Evolutionary conservation across 2,329 filamentous ascomycete genomes (phyloP).

Genomic region (Aspergillus japonicus): DNA sequence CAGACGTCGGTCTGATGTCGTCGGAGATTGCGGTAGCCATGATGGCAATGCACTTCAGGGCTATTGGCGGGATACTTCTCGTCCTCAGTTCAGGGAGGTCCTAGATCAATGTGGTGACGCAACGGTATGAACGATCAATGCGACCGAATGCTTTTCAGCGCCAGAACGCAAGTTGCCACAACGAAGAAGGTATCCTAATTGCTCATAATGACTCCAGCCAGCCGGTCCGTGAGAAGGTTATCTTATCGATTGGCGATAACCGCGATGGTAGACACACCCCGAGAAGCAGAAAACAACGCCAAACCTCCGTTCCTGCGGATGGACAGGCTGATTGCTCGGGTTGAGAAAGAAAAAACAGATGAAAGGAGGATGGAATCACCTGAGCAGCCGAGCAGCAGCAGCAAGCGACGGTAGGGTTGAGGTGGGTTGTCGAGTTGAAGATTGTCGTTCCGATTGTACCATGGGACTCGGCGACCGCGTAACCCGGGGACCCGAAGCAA

Average conservation of each 20-base stretch:
- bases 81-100: not conserved
- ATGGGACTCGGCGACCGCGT: slow-evolving; percentile 23
- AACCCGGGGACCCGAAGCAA: slow-evolving; percentile 12
- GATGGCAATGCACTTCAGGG: slow-evolving; percentile 5
- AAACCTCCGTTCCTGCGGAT: slow-evolving; percentile 13
- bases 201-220: slow-evolving; percentile 17
- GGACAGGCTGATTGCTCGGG: not conserved
- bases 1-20: slow-evolving; percentile 33
- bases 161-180: slow-evolving; percentile 16
- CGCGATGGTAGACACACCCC: not conserved
- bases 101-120: not conserved
- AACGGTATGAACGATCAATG: not conserved
- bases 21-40: slow-evolving; percentile 34
- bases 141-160: slow-evolving; percentile 1
- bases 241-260: not conserved
- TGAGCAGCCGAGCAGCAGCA: not conserved
- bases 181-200: slow-evolving; percentile 11
- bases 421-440: slow-evolving; percentile 17
- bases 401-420: slow-evolving; percentile 5
- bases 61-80: not conserved
- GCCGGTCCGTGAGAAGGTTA: slow-evolving; percentile 9
- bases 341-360: not conserved
- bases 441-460: slow-evolving; percentile 21
- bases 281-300: slow-evolving; percentile 5
- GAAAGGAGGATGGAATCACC: not conserved